Percentiles rank a stretch among this genome's conserved stretches.
These are phyloP conservation scores for Tremellales sp. DNA, from an alignment of 1,284 basidiomycete genomes.

Conservation along the genomic window DNA sequence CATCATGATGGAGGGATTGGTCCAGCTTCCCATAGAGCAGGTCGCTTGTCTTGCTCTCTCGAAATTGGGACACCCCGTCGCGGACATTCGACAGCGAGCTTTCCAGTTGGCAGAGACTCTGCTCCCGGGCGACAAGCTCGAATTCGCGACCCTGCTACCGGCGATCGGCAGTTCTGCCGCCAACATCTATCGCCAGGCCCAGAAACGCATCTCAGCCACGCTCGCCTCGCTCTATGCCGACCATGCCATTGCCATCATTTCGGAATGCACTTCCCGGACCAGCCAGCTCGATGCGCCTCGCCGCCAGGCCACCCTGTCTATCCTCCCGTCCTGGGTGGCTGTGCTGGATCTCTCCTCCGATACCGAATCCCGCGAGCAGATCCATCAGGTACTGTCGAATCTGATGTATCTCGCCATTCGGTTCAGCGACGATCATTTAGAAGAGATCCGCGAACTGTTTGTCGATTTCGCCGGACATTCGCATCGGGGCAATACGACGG, in stretches of 20 bases:
- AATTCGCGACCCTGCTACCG: constrained; percentile 63
- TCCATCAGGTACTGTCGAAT: constrained; percentile 67
- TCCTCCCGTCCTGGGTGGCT: constrained; percentile 74
- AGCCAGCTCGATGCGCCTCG: constrained; percentile 60
- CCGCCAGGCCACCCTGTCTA: constrained; percentile 58
- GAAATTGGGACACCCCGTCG: constrained; percentile 74
- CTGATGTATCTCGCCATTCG: constrained; percentile 78
- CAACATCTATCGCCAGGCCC: constrained; percentile 74
- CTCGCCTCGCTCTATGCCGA: constrained; percentile 76
- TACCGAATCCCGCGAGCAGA: constrained; percentile 29
- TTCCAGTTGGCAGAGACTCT: constrained; percentile 73
- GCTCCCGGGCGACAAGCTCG: constrained; percentile 55
- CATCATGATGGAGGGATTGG: constrained; percentile 48
- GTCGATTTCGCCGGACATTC: constrained; percentile 52
- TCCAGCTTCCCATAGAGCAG: constrained; percentile 62
- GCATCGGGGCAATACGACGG: constrained; percentile 65
- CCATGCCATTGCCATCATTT: constrained; percentile 64
- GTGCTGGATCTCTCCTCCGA: constrained; percentile 60
- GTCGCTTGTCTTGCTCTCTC: constrained; percentile 75
- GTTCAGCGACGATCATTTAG: constrained; percentile 70
- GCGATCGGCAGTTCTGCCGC: constrained; percentile 70
- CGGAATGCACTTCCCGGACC: constrained; percentile 70
- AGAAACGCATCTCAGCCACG: constrained; percentile 69
- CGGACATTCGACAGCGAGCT: constrained; percentile 67
- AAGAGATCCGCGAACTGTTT: constrained; percentile 82